Conservation (phyloP, 2,329 filamentous ascomycete genomes). For the Cladosporium velox region DNA sequence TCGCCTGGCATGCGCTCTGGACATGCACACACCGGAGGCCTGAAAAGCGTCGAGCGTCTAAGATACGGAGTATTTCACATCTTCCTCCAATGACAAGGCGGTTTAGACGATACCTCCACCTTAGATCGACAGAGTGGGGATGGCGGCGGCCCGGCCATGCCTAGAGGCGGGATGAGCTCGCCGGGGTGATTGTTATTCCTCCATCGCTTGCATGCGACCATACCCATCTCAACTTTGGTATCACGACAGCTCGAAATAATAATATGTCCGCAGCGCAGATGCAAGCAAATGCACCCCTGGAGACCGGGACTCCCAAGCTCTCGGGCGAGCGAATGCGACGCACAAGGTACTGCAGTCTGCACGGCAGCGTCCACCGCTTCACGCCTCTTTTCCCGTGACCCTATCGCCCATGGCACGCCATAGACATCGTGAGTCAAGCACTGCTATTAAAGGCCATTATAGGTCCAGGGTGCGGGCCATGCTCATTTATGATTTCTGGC, state of each 20-base stretch:
- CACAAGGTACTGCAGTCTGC: conserved; percentile 2
- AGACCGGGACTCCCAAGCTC: conserved; percentile 16
- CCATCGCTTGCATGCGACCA: conserved; percentile 19
- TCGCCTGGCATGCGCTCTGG: conserved; percentile 1
- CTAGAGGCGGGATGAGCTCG: conserved; percentile 3
- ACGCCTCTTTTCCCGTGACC: not conserved
- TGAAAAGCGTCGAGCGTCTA: not conserved
- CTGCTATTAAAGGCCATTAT: not conserved
- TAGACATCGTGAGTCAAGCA: not conserved
- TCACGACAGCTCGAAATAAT: conserved; percentile 13
- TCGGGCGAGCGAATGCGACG: conserved; percentile 8
- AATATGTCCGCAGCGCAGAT: conserved; percentile 5
- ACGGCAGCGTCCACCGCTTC: not conserved
- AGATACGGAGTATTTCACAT: not conserved
- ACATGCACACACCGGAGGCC: not conserved
- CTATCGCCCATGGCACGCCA: not conserved
- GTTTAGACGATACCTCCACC: not conserved
- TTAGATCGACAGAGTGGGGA: conserved; percentile 1
- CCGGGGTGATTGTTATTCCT: not conserved
- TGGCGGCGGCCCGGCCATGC: conserved; percentile 13
- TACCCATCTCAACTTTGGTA: conserved; percentile 16
- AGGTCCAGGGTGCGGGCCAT: conserved; percentile 3
- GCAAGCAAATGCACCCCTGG: conserved; percentile 6
- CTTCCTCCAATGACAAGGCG: not conserved
- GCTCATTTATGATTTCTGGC: conserved; percentile 12